phyloP scores from a whole-genome alignment of 106 monocot species.

The Iris macrosiphon region DNA sequence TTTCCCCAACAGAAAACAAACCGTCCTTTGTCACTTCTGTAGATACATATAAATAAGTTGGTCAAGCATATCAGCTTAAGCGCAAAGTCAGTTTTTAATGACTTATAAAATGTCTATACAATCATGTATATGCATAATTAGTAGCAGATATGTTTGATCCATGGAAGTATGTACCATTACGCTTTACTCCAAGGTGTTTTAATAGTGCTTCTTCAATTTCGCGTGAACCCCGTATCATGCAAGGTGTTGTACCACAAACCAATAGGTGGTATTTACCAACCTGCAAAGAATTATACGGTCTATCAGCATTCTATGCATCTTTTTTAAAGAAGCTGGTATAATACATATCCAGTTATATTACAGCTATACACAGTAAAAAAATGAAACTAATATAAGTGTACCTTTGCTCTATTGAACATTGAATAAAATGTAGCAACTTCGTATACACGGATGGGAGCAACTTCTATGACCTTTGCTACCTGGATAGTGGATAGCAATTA shows the following conservation, averaged over 20 bases:
- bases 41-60: conserved; percentile 6
- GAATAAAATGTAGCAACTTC: conserved; percentile 98
- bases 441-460: conserved; percentile 94
- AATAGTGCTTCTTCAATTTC: conserved; percentile 84
- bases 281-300: conserved; percentile 23
- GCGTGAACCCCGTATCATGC: conserved; percentile 97
- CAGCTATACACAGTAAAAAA: background rate
- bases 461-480: conserved; percentile 84
- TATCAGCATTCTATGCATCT: background rate
- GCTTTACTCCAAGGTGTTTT: conserved; percentile 90
- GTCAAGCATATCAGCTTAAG: background rate
- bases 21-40: conserved; percentile 97
- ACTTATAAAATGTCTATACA: background rate
- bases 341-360: too few species aligned
- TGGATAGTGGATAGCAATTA: too few species aligned
- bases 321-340: too few species aligned
- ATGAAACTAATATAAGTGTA: conserved; percentile 8
- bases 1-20: conserved; percentile 94
- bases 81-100: background rate
- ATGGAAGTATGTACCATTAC: conserved; percentile 46
- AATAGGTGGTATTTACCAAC: conserved; percentile 95
- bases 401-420: conserved; percentile 95
- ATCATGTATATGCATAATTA: background rate
- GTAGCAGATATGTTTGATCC: background rate
- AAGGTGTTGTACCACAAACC: conserved; percentile 97